Evolutionary conservation across 2,329 filamentous ascomycete species (phyloP).

Genomic region (Fusarium coffeatum): DNA sequence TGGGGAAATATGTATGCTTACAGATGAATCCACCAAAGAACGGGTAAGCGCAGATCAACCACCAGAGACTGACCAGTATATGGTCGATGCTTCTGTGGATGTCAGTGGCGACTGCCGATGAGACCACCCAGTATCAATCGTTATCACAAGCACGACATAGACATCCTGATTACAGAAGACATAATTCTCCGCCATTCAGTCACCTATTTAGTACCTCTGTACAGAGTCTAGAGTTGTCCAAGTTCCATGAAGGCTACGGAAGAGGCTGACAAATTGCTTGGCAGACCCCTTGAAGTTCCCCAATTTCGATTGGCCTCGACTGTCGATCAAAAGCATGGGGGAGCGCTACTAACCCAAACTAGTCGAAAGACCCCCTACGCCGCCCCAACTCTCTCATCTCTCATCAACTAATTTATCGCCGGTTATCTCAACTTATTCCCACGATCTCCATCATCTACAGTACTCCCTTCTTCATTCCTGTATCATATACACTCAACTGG

Average conservation of each 20-base stretch:
- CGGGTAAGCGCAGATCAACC: background rate
- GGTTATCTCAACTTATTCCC: background rate
- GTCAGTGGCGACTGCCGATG: background rate
- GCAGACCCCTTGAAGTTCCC: slow-evolving; percentile 2
- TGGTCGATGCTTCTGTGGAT: background rate
- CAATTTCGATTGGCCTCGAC: slow-evolving; percentile 25
- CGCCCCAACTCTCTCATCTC: slow-evolving; percentile 3
- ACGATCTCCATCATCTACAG: background rate
- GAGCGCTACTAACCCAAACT: slow-evolving; percentile 22
- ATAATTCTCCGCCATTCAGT: background rate
- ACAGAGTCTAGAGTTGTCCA: background rate
- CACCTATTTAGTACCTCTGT: background rate
- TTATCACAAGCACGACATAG: background rate
- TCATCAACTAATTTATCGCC: slow-evolving; percentile 8
- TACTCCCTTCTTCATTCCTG: background rate
- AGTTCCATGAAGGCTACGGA: background rate
- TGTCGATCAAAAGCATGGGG: slow-evolving; percentile 34
- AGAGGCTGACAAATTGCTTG: slow-evolving; percentile 29
- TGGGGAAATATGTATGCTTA: background rate
- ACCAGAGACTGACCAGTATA: background rate
- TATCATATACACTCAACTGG: background rate
- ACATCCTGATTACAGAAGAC: background rate
- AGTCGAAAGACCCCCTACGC: slow-evolving; percentile 14
- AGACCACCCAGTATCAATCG: too few relatives aligned
- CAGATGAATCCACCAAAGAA: background rate